Evolutionary conservation across 2,329 filamentous ascomycete species (phyloP).

Genomic region (Colletotrichum spaethianum): DNA sequence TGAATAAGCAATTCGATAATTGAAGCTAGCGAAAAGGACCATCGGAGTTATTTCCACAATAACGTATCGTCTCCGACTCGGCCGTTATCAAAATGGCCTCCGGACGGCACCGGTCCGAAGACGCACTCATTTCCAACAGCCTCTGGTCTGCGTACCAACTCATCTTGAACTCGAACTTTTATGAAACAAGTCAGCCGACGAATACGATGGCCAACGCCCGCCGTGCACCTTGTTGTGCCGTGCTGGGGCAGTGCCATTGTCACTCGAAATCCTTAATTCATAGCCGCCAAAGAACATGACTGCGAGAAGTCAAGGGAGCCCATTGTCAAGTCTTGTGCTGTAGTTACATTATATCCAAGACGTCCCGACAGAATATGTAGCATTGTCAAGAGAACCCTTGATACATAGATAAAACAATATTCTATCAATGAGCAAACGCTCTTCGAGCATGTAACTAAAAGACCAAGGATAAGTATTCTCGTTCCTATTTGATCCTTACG

Average conservation of each 20-base stretch:
- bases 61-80: not conserved
- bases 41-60: slow-evolving; percentile 23
- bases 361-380: not conserved
- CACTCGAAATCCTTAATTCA: not conserved
- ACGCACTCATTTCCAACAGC: not conserved
- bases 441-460: not conserved
- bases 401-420: not conserved
- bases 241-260: not conserved
- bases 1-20: slow-evolving; percentile 16
- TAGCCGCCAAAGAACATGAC: too few relatives aligned
- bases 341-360: too few relatives aligned
- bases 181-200: not conserved
- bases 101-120: not conserved
- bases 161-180: not conserved
- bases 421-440: not conserved
- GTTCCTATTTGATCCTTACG: slow-evolving; percentile 1
- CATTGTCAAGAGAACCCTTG: not conserved
- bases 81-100: not conserved
- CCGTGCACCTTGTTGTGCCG: not conserved
- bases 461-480: slow-evolving; percentile 1
- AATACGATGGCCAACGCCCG: too few relatives aligned
- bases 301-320: not conserved
- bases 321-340: not conserved
- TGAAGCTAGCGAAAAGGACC: slow-evolving; percentile 19
- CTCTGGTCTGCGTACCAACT: too few relatives aligned